A percentile compares a stretch with the other conserved stretches of the same genome.
Conservation (phyloP, 139 green algal species). For the Mychonastes homosphaera region DNA sequence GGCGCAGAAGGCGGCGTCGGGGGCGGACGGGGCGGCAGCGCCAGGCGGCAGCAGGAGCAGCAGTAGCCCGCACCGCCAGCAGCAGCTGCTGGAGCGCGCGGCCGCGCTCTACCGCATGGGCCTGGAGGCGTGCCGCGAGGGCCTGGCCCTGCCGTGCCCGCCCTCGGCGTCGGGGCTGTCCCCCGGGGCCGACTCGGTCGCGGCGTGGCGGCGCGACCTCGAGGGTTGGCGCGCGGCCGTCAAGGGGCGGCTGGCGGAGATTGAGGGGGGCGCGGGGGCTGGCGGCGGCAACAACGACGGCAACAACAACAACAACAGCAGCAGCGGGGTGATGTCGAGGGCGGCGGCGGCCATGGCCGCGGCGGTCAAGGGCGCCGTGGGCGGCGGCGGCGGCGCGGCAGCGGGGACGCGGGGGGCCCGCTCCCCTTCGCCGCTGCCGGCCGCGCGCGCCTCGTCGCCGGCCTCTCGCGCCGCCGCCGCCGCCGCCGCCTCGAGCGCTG, state of each 20-base stretch:
- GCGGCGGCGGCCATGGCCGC: slow-evolving; percentile 2
- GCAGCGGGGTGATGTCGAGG: neutral
- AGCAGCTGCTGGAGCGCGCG: slow-evolving; percentile 17
- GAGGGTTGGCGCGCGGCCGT: slow-evolving; percentile 24
- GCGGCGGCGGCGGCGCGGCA: slow-evolving; percentile 1
- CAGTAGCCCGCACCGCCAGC: too few relatives aligned
- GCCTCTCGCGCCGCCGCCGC: too few relatives aligned
- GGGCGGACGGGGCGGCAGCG: too few relatives aligned
- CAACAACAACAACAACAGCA: neutral
- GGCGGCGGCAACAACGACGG: neutral
- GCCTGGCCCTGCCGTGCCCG: slow-evolving; percentile 23
- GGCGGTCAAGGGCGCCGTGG: too few relatives aligned
- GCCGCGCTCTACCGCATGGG: slow-evolving; percentile 39
- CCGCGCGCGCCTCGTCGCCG: too few relatives aligned
- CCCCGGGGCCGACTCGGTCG: slow-evolving; percentile 28
- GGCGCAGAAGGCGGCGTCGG: too few relatives aligned
- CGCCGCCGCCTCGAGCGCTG: slow-evolving; percentile 1
- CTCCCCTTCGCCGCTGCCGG: too few relatives aligned
- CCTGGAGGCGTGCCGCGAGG: slow-evolving; percentile 41
- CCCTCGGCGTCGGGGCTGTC: slow-evolving; percentile 37
- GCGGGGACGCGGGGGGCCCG: too few relatives aligned
- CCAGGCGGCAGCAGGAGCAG: too few relatives aligned
- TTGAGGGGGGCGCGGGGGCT: neutral
- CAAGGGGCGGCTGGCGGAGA: slow-evolving; percentile 21
- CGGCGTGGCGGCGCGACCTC: slow-evolving; percentile 36